These are phyloP conservation scores for Rhinocladiella similis DNA, from an alignment of 2,329 filamentous ascomycete genomes.

Conservation along the genomic window DNA sequence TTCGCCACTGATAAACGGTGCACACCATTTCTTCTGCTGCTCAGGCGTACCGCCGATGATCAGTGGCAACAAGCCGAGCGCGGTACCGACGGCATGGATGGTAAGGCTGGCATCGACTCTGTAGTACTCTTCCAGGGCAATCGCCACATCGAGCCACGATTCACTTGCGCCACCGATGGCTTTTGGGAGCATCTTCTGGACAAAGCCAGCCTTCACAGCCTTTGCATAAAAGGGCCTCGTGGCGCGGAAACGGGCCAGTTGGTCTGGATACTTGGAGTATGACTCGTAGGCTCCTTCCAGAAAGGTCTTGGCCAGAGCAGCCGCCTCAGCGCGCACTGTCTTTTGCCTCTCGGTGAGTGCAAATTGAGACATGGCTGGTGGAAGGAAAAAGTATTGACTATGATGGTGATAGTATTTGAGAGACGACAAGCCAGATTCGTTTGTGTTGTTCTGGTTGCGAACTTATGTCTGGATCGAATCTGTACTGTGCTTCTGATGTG, in stretches of 20 bases:
- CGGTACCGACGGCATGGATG: constrained; percentile 55
- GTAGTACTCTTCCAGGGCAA: constrained; percentile 57
- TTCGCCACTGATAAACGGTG: constrained; percentile 46
- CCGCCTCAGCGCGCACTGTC: neutral
- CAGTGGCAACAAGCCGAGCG: constrained; percentile 53
- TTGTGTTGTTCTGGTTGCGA: too few species aligned
- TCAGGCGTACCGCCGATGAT: constrained; percentile 45
- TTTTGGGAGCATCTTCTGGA: constrained; percentile 49
- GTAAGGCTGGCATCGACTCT: constrained; percentile 50
- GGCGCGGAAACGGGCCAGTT: constrained; percentile 46
- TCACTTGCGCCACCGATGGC: constrained; percentile 48
- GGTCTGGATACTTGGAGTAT: constrained; percentile 31
- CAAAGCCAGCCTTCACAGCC: constrained; percentile 45
- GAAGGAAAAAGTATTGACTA: neutral
- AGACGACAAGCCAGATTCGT: too few species aligned
- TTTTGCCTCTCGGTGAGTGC: constrained; percentile 3
- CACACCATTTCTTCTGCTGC: constrained; percentile 44
- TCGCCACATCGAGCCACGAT: constrained; percentile 48
- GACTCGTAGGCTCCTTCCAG: neutral
- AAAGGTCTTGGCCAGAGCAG: neutral
- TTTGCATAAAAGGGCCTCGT: constrained; percentile 47
- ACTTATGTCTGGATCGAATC: too few species aligned
- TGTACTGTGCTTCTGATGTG: too few species aligned
- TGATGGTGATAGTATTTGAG: too few species aligned
- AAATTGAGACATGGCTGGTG: constrained; percentile 1